Percentiles rank a stretch among this genome's conserved stretches.
phyloP scores from a whole-genome alignment of 129 eudicot species.

The Arctium minus region DNA sequence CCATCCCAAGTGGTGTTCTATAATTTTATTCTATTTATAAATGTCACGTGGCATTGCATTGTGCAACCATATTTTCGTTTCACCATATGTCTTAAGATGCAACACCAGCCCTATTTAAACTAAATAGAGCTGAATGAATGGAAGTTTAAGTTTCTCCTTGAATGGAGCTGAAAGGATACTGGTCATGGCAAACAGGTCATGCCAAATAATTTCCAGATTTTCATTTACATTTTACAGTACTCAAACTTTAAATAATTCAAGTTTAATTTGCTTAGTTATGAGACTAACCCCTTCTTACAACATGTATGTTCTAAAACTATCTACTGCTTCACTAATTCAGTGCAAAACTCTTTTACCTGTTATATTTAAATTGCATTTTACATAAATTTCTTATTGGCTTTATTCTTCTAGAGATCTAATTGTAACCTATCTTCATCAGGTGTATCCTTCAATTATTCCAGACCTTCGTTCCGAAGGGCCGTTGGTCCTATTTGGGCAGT shows the following conservation, averaged over 20 bases:
- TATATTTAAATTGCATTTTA: not conserved
- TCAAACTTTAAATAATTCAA: not conserved
- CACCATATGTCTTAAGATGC: not conserved
- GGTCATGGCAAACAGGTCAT: not conserved
- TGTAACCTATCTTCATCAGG: conserved; percentile 26
- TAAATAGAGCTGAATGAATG: not conserved
- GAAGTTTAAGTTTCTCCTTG: not conserved
- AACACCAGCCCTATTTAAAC: not conserved
- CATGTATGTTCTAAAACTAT: not conserved
- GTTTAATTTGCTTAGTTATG: not conserved
- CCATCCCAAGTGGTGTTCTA: too few species aligned
- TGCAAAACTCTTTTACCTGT: not conserved
- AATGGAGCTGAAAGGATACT: not conserved
- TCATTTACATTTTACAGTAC: not conserved
- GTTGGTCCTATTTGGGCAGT: conserved; percentile 64
- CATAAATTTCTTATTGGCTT: not conserved
- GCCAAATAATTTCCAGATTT: not conserved
- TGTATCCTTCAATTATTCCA: conserved; percentile 59
- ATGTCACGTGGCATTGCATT: too few species aligned
- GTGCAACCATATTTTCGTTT: too few species aligned
- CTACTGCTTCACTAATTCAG: not conserved
- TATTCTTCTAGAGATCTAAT: not conserved
- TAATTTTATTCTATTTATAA: too few species aligned
- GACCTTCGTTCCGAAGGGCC: conserved; percentile 69
- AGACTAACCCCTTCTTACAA: not conserved